Base-by-base conservation (phyloP, 2,329 filamentous ascomycete species). In the Epichloe bromicola region DNA sequence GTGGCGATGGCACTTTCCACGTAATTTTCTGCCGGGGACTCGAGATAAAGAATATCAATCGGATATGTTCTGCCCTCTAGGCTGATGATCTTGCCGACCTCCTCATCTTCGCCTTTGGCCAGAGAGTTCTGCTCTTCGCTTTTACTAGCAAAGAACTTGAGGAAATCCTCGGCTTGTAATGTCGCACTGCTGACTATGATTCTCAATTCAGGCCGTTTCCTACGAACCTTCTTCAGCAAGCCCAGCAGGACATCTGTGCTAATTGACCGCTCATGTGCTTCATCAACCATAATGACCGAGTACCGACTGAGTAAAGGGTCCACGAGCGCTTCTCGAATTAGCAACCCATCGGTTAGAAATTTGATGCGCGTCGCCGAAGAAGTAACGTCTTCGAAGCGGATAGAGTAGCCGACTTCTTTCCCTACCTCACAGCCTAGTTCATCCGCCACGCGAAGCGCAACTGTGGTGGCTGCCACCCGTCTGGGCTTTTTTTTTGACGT, bases 261-360 rank as follows among this genome's bases (percentile, higher is more conserved):
- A 53, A 97, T 78, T 46, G 89, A 95, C 50, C 93, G 78, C 67
- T 97, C 91, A 63, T 98, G 93, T 6, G 91, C 93, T 68, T 97
- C 91, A 63, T 98, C 93, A 7, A 98, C 86, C 88, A 98, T 96
- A 59, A 98, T 88, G 43, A 95, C 85, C 0, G 89, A 94, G 65
- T 98, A 98, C 11, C 88, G 79, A 19, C 87, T 93, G 37, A 98
- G 70, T 3, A 97, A 70, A 12, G 93, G 93, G 66, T 98, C 93
- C 3, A 96, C 87, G 4, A 98, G 76, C 30, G 91, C 93, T 68
- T 98, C 93, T 60, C 91, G 76, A 49, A 98, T 80, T 34, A 98
- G 76, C 46, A 98, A 74, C 0, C 91, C 91, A 69, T 98, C 93
- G 0, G 91, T 98, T 56, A 97, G 71, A 63, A 97, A 97, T 65